Base-by-base conservation (phyloP, 306 rosid genomes). In the Prunus mume region DNA sequence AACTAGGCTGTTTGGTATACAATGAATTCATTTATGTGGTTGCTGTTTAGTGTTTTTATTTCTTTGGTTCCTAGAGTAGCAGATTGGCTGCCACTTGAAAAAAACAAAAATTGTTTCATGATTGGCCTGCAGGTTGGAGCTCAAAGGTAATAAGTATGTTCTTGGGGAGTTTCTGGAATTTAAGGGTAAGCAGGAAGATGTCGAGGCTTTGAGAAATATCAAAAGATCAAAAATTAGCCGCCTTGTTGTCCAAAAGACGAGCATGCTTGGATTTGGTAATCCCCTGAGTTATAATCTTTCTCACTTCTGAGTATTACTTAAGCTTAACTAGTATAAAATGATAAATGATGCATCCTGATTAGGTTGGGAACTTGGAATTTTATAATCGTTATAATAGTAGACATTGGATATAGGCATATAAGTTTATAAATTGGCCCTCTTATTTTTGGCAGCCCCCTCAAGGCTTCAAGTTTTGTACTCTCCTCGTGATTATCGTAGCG, bases 231-330 rank as follows among this genome's bases (percentile, higher is more conserved):
- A 92, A 87, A 91, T 92, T 69, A 80, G 84, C 55, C 89, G 70
- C 27, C 14, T 95, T 83, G 49, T 79, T 28, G 81, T 89, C 72
- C 97, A 91, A 65, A 90, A 88, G 91, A 95, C 90, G 0, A 95
- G 99, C 85, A 95, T 90, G 93, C 88, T 95, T 74, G 99, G 99
- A 72, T 85, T 92, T 76, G 97, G 99, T 95, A 92, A 85, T 84
- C 72, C 70, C 71, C 78, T 28, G 70, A 76, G 28, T 66, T 11
- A 22, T 77, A 47, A 65, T 68, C 41, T 57, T 20, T 69, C 34
- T 20, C 60, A 51, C 30, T 68, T 71, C 41, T 76, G 6, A 41
- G 47, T 49, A 50, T 58, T 63, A 24, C 69, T 47, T 68, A 32
- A 66, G 62, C 76, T 56, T 8, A 34, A 72, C 11, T 41, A 3